phyloP scores from a whole-genome alignment of 805 yeast species.

The Priceomyces melissophilus region DNA sequence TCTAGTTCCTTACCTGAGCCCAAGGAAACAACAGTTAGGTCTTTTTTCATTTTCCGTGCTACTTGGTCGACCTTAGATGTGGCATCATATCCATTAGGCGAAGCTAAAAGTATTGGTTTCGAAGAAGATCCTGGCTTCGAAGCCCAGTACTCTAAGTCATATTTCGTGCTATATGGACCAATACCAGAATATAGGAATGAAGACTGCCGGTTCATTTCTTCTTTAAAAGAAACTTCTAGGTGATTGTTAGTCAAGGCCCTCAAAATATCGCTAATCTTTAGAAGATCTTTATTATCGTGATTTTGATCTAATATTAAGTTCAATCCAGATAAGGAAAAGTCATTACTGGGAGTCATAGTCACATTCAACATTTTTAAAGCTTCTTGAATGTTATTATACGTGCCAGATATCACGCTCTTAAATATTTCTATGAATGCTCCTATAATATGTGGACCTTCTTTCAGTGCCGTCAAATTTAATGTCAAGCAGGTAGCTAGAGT shows the following conservation, averaged over 20 bases:
- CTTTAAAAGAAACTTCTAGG: too few species aligned
- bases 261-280: too few species aligned
- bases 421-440: not conserved
- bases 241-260: too few species aligned
- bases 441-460: not conserved
- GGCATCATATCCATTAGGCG: conserved; percentile 66
- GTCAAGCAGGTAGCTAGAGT: conserved; percentile 41
- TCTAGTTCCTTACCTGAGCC: conserved; percentile 68
- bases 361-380: too few species aligned
- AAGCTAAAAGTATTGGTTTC: conserved; percentile 50
- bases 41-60: conserved; percentile 27
- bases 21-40: conserved; percentile 54
- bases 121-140: conserved; percentile 10
- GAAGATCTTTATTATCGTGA: too few species aligned
- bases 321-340: too few species aligned
- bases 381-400: too few species aligned
- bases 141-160: conserved; percentile 30
- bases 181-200: conserved; percentile 23
- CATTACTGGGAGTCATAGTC: too few species aligned
- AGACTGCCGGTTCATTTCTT: conserved; percentile 2
- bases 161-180: conserved; percentile 27
- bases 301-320: too few species aligned
- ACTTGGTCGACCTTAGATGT: conserved; percentile 47
- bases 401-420: not conserved
- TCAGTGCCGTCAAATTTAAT: not conserved